Base-by-base conservation (phyloP, 2,329 filamentous ascomycete species). In the Verticillium nonalfalfae region DNA sequence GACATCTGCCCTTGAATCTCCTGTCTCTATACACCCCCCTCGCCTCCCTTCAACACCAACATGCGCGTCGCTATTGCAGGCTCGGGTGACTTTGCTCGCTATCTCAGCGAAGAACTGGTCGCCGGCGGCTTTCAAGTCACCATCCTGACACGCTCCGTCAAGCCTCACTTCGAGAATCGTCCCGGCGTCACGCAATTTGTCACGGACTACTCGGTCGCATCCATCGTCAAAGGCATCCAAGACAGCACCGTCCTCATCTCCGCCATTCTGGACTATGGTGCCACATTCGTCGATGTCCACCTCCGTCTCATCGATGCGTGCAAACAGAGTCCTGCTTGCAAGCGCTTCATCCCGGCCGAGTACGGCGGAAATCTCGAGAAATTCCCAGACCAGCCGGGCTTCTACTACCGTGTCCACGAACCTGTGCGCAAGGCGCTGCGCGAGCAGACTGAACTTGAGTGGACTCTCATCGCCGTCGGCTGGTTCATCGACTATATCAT, bases 301-400 rank as follows among this genome's bases (percentile, higher is more conserved):
- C 61, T 56, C 13, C 10, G 21, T n/a, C 64, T 67, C 26, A 62
- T 67, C 18, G 60, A 63, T 15, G 65, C 65, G 7, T 62, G 60
- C 59, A 60, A 58, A 36, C 54, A 45, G 15, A 65, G 59, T 45
- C n/a, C 40, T 9, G 39, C 38, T 7, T 66, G 64, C 61, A 64
- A 63, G 56, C 62, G 63, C 9, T 66, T 67, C 61, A 60, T 67
- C 14, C 64, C 65, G 5, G 61, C 65, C 1, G 65, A 67, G 36
- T 67, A 61, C 52, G 60, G 59, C 45, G 11, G 65, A 59, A 34
- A 63, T 59, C 31, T 58, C 50, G 39, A 61, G 38, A 39, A 59
- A 3, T 65, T 60, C 21, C 65, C 65, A 7, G 64, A 66, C 11
- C 65, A 67, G 58, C 65, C 65, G 4, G 59, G 33, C 2, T 65